Evolutionary conservation across 2,329 filamentous ascomycete species (phyloP).

Genomic region (Stachybotrys chartarum): DNA sequence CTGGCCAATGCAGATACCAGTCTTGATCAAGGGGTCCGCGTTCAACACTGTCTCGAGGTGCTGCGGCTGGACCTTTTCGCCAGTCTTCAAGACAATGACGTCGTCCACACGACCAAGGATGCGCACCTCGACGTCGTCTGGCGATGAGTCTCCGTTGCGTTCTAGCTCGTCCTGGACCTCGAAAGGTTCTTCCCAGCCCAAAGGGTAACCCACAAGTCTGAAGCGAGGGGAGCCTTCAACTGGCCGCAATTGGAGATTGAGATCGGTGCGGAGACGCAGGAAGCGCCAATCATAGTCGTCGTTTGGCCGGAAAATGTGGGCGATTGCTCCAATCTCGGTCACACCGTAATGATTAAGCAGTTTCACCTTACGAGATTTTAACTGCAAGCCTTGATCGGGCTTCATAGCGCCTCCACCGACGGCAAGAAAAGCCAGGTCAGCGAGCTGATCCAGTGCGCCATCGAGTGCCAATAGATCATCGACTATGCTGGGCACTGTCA

Average conservation of each 20-base stretch:
- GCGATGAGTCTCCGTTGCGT: slow-evolving; percentile 6
- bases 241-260: slow-evolving; percentile 14
- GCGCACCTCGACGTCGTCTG: slow-evolving; percentile 9
- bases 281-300: slow-evolving; percentile 20
- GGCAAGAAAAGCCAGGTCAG: slow-evolving; percentile 18
- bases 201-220: slow-evolving; percentile 15
- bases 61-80: slow-evolving; percentile 10
- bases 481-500: slow-evolving; percentile 24
- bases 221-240: slow-evolving; percentile 8
- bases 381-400: slow-evolving; percentile 7
- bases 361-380: slow-evolving; percentile 12
- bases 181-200: slow-evolving; percentile 16
- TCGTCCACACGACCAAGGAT: slow-evolving; percentile 22
- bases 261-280: slow-evolving; percentile 19
- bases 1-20: slow-evolving; percentile 7
- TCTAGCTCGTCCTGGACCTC: slow-evolving; percentile 22
- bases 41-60: slow-evolving; percentile 7
- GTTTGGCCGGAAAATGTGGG: slow-evolving; percentile 20
- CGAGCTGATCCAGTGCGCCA: slow-evolving; percentile 5
- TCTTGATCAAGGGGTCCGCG: slow-evolving; percentile 1
- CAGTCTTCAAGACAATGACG: slow-evolving; percentile 10
- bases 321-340: slow-evolving; percentile 24
- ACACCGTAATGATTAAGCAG: slow-evolving; percentile 25
- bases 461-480: slow-evolving; percentile 16
- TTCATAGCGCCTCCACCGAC: slow-evolving; percentile 21